Base-by-base conservation (phyloP, 164 flowering plant genomes). In the Macadamia integrifolia region DNA sequence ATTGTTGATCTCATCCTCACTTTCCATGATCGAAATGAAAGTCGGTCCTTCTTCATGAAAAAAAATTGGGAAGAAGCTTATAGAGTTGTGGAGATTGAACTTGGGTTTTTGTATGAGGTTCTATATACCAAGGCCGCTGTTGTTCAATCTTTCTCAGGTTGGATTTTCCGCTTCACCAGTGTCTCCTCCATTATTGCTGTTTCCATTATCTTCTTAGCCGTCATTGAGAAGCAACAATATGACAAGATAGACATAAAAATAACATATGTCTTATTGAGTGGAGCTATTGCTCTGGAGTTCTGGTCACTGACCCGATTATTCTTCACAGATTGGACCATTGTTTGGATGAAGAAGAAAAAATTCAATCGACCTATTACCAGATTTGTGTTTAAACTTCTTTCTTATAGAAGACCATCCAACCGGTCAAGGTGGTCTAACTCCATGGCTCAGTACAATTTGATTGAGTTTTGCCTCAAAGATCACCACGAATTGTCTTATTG, bases 1-100 rank as follows among this genome's bases (percentile, higher is more conserved):
- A 58, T 84, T 17, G 85, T 78, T 0, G 83, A 80, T 32, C 66
- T 76, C 57, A 74, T 75, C 46, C 56, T 77, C 67, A 79, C 80
- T 66, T 75, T 79, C 64, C 69, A 65, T 3, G 80, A 82, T 60
- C 69, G 81, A 0, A 48, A 76, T 1, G 69, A 70, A 44, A 82
- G 84, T 60, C 31, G 18, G 7, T 11, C 57, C 32, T 64, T 58
- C 56, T 70, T 70, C 63, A 6, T 30, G 11, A 31, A 30, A 18
- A 14, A 9, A 23, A 9, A 8, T 7, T 15, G 12, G 58, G 12
- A 14, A 29, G 13, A 40, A 32, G 83, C 83, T n/a, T 67, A 79
- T 56, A 60, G 52, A 50, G 73, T 82, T 43, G 13, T 50, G 3
- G 55, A 50, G 55, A 50, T 50, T 50, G 55, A 50, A 15, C 55